Percentiles rank a stretch among this genome's conserved stretches.
Conservation (phyloP, 352 stramenopile genomes). For the Aphanomyces invadans region DNA sequence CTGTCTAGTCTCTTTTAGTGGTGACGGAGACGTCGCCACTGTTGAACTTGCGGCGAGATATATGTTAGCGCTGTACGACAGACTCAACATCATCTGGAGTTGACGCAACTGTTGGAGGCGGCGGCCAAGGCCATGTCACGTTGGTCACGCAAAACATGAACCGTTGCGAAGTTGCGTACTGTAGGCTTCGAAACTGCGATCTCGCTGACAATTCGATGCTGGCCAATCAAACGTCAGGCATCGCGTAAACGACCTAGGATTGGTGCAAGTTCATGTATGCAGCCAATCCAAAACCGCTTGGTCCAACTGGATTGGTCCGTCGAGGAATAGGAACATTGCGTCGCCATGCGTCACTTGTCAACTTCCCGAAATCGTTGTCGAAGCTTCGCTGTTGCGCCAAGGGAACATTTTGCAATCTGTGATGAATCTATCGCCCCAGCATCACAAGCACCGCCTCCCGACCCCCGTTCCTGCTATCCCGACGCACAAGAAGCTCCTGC, state of each 20-base stretch:
- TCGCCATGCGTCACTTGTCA: constrained; percentile 5
- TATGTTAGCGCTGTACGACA: no score
- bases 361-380: not conserved
- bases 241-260: not conserved
- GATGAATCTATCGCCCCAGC: constrained; percentile 14
- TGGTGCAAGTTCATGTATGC: not conserved
- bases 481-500: constrained; percentile 2
- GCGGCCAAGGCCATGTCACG: not conserved
- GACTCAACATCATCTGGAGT: not conserved
- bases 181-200: not conserved
- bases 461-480: not conserved
- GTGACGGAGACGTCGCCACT: no score
- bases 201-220: not conserved
- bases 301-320: not conserved
- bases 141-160: not conserved
- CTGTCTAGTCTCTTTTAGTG: no score
- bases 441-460: constrained; percentile 12
- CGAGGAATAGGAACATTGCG: not conserved
- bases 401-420: constrained; percentile 17
- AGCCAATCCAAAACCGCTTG: not conserved
- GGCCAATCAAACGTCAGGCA: not conserved
- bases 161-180: no score
- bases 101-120: not conserved
- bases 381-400: not conserved
- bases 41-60: no score